Evolutionary conservation across 345 rosid genomes (phyloP), one percentile per base, ranked within the genome.

Genomic region (Salix caprea): DNA sequence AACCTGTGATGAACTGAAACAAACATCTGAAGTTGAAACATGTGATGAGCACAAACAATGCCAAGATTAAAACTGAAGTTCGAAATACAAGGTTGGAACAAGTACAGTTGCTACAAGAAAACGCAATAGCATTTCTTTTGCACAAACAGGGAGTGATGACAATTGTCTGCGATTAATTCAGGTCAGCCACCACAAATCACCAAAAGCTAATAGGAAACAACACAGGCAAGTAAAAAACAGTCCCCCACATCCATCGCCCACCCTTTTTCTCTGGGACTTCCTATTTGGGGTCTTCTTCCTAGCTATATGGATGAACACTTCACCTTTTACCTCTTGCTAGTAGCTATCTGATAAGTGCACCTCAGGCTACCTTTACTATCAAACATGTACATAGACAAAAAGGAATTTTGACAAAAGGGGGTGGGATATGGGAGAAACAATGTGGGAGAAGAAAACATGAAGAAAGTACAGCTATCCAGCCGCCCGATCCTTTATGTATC

Each of bases 371-470:
- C 82, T 85, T 84, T 79, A 85, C 83, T 76, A 84, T 80, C 79
- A 80, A 81, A 82, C 91, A 88, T 86, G 78, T 83, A 85, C 89
- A 88, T 74, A 78, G 75, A 81, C 73, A 74, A 76, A 73, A 81
- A 74, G 78, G 75, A 54, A 61, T 60, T 75, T 73, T 50, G 40
- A 74, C 26, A n/a, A 64, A 44, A 78, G 65, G 42, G 64, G 26
- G 61, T 6, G 32, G 40, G 79, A 61, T 52, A 69, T 52, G 65
- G 56, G 62, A 67, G 58, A 62, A 67, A 62, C 73, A 72, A 58
- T 64, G 72, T 21, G 77, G 42, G 71, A 13, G 75, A 69, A 74
- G 58, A 76, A 52, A 69, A 80, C 65, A 74, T 73, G 60, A 28
- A 65, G 76, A 71, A 74, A 76, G 65, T 42, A 76, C 80, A 67